phyloP scores from a whole-genome alignment of 768 basidiomycete species.

The Leccinum disarticulatum region DNA sequence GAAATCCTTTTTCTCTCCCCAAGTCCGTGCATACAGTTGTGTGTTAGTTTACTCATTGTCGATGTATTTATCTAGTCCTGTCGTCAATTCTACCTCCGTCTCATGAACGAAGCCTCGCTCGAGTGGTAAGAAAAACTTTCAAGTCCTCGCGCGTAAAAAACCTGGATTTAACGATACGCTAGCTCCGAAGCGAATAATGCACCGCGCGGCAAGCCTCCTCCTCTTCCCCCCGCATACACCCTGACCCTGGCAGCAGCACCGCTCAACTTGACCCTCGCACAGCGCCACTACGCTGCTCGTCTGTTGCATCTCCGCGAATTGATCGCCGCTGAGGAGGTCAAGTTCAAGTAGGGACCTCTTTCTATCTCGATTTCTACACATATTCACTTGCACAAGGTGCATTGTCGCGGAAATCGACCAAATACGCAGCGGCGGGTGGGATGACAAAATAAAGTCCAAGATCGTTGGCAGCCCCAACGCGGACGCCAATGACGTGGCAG shows the following conservation, averaged over 20 bases:
- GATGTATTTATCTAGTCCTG: conserved; percentile 52
- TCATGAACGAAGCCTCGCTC: conserved; percentile 68
- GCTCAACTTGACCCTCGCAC: conserved; percentile 66
- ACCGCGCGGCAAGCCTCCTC: conserved; percentile 48
- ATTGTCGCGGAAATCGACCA: conserved; percentile 75
- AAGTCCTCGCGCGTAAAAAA: neutral
- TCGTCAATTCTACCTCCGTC: conserved; percentile 57
- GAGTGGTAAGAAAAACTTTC: conserved; percentile 49
- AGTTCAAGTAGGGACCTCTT: conserved; percentile 61
- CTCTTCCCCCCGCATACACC: neutral
- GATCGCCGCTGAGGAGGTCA: conserved; percentile 70
- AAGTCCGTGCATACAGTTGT: conserved; percentile 40
- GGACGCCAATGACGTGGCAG: conserved; percentile 7
- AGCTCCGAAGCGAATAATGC: conserved; percentile 51
- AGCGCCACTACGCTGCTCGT: conserved; percentile 69
- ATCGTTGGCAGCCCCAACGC: conserved; percentile 18
- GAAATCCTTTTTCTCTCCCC: conserved; percentile 64
- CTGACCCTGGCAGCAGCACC: conserved; percentile 46
- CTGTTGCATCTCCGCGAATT: conserved; percentile 69
- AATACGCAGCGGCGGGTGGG: conserved; percentile 68
- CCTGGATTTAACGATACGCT: neutral
- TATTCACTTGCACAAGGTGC: conserved; percentile 38
- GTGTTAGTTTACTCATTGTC: conserved; percentile 17
- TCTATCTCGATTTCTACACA: neutral
- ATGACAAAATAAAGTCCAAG: conserved; percentile 46